Evolutionary conservation across 2,329 filamentous ascomycete species (phyloP).

Genomic region (Thermothelomyces thermophilus): DNA sequence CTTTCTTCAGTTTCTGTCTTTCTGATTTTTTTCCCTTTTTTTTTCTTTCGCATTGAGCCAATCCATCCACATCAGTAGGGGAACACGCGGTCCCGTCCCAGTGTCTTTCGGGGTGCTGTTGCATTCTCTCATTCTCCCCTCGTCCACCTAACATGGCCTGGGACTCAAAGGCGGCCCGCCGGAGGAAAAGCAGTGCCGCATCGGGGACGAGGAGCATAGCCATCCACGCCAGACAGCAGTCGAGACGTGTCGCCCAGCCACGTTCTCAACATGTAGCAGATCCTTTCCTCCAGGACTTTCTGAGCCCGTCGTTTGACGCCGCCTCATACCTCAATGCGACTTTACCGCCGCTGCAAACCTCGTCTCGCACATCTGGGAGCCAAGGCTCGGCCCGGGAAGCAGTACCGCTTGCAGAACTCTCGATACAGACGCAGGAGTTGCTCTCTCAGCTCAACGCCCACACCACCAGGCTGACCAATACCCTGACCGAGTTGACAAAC

Average conservation of each 20-base stretch:
- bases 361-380: constrained; percentile 24
- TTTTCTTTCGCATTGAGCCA: not conserved
- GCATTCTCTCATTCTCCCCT: too few species aligned
- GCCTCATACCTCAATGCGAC: constrained; percentile 77
- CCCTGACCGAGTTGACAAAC: constrained; percentile 83
- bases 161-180: constrained; percentile 36
- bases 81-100: too few species aligned
- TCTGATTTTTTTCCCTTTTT: too few species aligned
- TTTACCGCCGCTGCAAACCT: constrained; percentile 59
- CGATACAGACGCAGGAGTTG: constrained; percentile 73
- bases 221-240: constrained; percentile 37
- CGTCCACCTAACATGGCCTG: constrained; percentile 30
- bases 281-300: constrained; percentile 66
- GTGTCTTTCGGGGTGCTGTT: too few species aligned
- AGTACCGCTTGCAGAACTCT: constrained; percentile 67
- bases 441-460: constrained; percentile 84
- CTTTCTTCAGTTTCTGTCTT: too few species aligned
- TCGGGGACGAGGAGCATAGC: constrained; percentile 33
- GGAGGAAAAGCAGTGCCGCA: constrained; percentile 42
- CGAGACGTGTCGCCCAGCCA: constrained; percentile 33
- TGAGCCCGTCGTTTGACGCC: constrained; percentile 71
- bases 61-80: too few species aligned
- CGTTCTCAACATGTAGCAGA: constrained; percentile 62
- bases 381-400: constrained; percentile 28
- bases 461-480: constrained; percentile 72